Conservation (phyloP, 495 filamentous ascomycete genomes). For the Penicillium cosmopolitanum region DNA sequence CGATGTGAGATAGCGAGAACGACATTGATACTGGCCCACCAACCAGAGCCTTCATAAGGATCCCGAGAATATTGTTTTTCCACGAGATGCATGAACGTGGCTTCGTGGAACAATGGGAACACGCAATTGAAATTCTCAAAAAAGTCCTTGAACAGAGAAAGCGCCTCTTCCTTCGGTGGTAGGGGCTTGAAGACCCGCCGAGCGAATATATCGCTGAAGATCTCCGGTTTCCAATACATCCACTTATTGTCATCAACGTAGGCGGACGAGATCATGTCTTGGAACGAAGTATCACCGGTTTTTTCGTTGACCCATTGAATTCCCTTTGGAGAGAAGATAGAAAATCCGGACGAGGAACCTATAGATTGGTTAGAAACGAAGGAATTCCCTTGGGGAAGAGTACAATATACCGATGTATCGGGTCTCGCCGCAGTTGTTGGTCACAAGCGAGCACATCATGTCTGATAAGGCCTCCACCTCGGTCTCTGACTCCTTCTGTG, state of each 20-base stretch:
- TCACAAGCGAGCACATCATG: slow-evolving; percentile 99
- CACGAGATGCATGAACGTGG: slow-evolving; percentile 96
- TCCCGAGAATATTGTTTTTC: slow-evolving; percentile 89
- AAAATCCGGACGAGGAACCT: slow-evolving; percentile 96
- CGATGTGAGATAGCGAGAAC: slow-evolving; percentile 90
- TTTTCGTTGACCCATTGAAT: slow-evolving; percentile 99
- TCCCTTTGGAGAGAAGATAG: slow-evolving; percentile 96
- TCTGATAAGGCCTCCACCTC: slow-evolving; percentile 92
- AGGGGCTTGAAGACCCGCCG: slow-evolving; percentile 81
- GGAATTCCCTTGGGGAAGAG: not conserved
- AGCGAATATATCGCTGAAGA: slow-evolving; percentile 91
- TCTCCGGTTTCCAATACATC: slow-evolving; percentile 94
- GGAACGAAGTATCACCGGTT: slow-evolving; percentile 91
- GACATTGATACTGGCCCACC: slow-evolving; percentile 98
- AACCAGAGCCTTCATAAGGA: slow-evolving; percentile 94
- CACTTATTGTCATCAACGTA: slow-evolving; percentile 88
- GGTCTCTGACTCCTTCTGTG: slow-evolving; percentile 60
- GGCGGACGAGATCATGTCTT: slow-evolving; percentile 88
- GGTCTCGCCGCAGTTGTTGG: slow-evolving; percentile 93
- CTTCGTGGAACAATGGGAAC: slow-evolving; percentile 96
- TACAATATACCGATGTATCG: slow-evolving; percentile 82
- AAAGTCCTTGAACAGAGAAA: slow-evolving; percentile 86
- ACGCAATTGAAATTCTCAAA: slow-evolving; percentile 99
- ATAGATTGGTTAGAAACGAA: not conserved
- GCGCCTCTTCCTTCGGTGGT: slow-evolving; percentile 77